phyloP scores from a whole-genome alignment of 1,284 basidiomycete species.

The Naganishia cerealis region DNA sequence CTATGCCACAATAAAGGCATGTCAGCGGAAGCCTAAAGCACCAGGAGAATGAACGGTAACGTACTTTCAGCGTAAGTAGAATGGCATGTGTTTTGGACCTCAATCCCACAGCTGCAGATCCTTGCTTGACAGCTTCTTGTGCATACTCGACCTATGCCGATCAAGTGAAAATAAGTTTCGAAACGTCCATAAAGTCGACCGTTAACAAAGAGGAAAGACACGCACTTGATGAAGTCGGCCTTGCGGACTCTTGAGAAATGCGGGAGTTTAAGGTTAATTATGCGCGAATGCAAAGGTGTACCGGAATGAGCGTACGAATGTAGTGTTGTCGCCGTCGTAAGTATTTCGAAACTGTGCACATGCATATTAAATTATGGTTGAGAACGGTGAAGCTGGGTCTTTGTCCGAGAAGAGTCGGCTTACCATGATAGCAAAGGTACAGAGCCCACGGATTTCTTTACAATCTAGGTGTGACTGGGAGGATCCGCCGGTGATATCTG shows the following conservation, averaged over 20 bases:
- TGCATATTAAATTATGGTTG: not conserved
- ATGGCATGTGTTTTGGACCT: constrained; percentile 93
- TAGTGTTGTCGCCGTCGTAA: constrained; percentile 93
- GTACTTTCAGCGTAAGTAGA: constrained; percentile 85
- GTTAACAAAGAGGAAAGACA: not conserved
- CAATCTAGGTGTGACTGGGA: not conserved
- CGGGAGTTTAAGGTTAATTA: not conserved
- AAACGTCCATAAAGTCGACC: not conserved
- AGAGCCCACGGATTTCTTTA: not conserved
- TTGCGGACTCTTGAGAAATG: constrained; percentile 45
- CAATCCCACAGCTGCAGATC: constrained; percentile 93
- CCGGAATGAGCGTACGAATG: constrained; percentile 60
- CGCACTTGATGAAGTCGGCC: constrained; percentile 54
- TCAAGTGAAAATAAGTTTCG: constrained; percentile 13
- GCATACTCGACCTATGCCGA: constrained; percentile 90
- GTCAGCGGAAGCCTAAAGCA: not conserved
- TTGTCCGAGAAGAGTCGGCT: not conserved
- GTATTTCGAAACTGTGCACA: constrained; percentile 79
- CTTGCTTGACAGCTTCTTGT: constrained; percentile 98
- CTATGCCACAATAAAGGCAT: constrained; percentile 56
- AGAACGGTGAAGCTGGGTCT: not conserved
- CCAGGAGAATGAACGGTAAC: constrained; percentile 28
- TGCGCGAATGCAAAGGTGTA: not conserved
- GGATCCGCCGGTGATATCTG: not conserved
- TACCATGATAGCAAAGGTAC: not conserved